Base-by-base conservation (phyloP, 305 asterid genomes). In the Fraxinus greggii region DNA sequence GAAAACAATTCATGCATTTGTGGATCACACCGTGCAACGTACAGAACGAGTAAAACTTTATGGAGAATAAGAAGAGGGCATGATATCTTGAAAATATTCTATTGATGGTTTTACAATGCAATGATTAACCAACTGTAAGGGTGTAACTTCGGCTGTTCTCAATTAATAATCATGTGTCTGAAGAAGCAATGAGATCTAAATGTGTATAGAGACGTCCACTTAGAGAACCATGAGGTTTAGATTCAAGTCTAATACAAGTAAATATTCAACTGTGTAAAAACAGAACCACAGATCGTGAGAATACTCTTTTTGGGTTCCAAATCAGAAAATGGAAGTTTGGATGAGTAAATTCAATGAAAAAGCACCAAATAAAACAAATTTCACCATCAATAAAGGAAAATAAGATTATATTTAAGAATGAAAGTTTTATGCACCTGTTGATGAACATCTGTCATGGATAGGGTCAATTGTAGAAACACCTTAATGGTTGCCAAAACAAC, bases 381-480 rank as follows among this genome's bases (percentile, higher is more conserved):
- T 17, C 75, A 61, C 17, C 83, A 78, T 84, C 40, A 75, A 65
- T 73, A 10, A 59, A 1, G 28, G 80, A 54, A 76, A 85, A 69
- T 40, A 12, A 79, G 78, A 70, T 67, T 36, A 74, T 65, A 42
- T 33, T 79, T 29, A 73, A 40, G 78, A 33, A 76, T 21, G 38
- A 83, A 76, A 78, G 79, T 78, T 84, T 79, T 15, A 82, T 42
- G 72, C 82, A 97, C 99, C 99, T 97, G 99, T 83, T 97, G 99
- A 87, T 97, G 99, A 84, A 95, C 98, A 90, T 97, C 98, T 75
- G 98, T 86, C 99, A 97, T 95, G 82, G 99, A 95, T 86, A 97
- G 89, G 83, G 99, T 97, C 94, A 93, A 79, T 80, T 95, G 99
- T 80, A 97, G 90, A 85, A 95, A 97, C 83, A 93, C 82, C 91